These are phyloP conservation scores for Cladophialophora chaetospira DNA, from an alignment of 2,329 filamentous ascomycete genomes.

Conservation along the genomic window DNA sequence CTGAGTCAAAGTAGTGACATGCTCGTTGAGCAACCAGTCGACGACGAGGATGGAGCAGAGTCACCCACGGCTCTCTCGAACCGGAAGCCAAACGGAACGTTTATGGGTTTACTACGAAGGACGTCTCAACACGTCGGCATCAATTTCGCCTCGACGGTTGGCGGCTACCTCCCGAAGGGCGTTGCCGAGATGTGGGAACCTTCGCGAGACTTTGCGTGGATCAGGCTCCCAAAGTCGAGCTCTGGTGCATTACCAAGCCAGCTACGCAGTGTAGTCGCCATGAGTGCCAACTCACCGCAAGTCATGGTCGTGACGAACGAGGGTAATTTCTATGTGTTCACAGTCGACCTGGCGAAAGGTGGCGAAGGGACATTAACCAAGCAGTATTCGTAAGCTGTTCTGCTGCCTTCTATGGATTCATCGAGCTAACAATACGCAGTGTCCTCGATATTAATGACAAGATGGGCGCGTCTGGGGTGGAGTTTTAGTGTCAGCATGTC, in stretches of 20 bases:
- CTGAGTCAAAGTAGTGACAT: conserved; percentile 39
- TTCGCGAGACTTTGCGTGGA: conserved; percentile 90
- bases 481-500: conserved; percentile 1
- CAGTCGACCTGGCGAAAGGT: conserved; percentile 90
- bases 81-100: conserved; percentile 67
- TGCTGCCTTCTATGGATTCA: neutral
- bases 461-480: conserved; percentile 11
- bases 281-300: conserved; percentile 91
- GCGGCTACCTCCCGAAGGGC: conserved; percentile 87
- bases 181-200: conserved; percentile 99
- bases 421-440: neutral
- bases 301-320: conserved; percentile 98
- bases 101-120: conserved; percentile 87
- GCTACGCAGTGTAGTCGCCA: conserved; percentile 88
- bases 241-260: conserved; percentile 53
- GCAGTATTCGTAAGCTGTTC: conserved; percentile 78
- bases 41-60: conserved; percentile 37
- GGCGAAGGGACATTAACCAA: conserved; percentile 90
- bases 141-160: conserved; percentile 82
- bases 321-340: conserved; percentile 91
- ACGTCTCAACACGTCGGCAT: conserved; percentile 93
- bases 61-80: conserved; percentile 38
- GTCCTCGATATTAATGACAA: conserved; percentile 14
- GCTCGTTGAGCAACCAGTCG: conserved; percentile 38
- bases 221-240: conserved; percentile 75